Evolutionary conservation across 2,329 filamentous ascomycete genomes (phyloP).

Genomic region (Epichloe sp.): DNA sequence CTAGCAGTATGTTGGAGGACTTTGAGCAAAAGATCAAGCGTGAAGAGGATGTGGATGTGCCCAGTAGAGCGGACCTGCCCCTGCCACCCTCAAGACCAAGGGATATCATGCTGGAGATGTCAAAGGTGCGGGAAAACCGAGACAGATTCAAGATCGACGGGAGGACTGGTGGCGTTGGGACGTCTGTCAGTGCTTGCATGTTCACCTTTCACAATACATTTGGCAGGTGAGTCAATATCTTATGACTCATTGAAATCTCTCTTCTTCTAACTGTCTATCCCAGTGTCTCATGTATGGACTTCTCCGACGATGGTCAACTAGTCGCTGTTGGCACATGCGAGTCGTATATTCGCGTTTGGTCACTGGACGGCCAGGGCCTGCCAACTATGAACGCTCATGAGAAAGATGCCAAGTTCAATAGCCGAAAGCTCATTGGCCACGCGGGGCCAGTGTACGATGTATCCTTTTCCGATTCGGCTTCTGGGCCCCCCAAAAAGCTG

Average conservation of each 20-base stretch:
- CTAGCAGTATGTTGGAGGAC: conserved; percentile 66
- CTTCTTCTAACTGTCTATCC: not conserved
- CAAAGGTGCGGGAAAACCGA: conserved; percentile 83
- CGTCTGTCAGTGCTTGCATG: conserved; percentile 83
- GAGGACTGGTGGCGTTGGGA: conserved; percentile 69
- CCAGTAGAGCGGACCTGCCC: conserved; percentile 65
- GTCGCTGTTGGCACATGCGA: conserved; percentile 84
- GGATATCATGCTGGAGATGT: conserved; percentile 88
- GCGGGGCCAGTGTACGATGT: conserved; percentile 81
- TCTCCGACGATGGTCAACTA: conserved; percentile 79
- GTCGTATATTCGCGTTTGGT: conserved; percentile 93
- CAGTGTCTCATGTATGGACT: conserved; percentile 85
- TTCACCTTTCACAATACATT: conserved; percentile 97
- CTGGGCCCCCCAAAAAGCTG: conserved; percentile 33
- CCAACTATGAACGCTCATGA: conserved; percentile 49
- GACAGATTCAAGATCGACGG: conserved; percentile 83
- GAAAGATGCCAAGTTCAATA: conserved; percentile 47
- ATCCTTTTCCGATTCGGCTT: conserved; percentile 67
- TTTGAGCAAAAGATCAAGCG: conserved; percentile 82
- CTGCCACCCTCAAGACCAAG: conserved; percentile 77
- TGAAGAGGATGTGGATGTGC: conserved; percentile 77
- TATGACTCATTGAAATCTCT: not conserved
- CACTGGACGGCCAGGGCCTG: conserved; percentile 72
- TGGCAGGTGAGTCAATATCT: conserved; percentile 51
- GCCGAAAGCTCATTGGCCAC: conserved; percentile 71